Conservation (phyloP, 352 stramenopile species). For the Globisporangium parvum region DNA sequence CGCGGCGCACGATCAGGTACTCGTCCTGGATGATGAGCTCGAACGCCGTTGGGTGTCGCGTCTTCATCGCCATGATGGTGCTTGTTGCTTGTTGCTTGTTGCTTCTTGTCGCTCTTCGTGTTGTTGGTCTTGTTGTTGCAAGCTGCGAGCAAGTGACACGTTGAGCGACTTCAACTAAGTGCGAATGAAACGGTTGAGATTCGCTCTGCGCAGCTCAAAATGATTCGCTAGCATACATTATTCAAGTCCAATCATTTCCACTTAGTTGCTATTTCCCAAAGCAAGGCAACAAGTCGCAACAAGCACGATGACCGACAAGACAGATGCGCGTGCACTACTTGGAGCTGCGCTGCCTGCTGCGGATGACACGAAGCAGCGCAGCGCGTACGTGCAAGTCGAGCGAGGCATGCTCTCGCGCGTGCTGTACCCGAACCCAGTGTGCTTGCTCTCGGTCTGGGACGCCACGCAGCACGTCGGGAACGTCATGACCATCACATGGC, state of each 20-base stretch:
- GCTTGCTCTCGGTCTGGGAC: constrained; percentile 44
- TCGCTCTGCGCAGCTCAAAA: no score
- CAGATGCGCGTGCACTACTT: no score
- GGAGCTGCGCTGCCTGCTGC: not conserved
- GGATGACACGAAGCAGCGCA: not conserved
- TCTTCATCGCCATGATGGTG: not conserved
- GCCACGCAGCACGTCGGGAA: constrained; percentile 21
- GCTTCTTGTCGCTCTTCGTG: no score
- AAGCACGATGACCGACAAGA: no score
- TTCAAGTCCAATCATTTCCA: no score
- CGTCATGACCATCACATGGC: constrained; percentile 86
- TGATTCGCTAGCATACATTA: no score
- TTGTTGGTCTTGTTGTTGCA: no score
- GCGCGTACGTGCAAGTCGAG: constrained; percentile 44
- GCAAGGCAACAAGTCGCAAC: no score
- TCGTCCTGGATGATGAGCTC: constrained; percentile 76
- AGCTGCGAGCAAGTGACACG: no score
- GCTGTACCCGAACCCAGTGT: constrained; percentile 81
- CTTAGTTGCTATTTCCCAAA: no score
- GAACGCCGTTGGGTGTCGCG: constrained; percentile 3
- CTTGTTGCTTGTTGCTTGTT: not conserved
- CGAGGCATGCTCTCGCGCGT: constrained; percentile 69
- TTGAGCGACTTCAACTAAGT: no score
- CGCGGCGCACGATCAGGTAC: constrained; percentile 51
- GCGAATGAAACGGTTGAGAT: no score